A percentile compares a stretch with the other conserved stretches of the same genome.
phyloP scores from a whole-genome alignment of 148 eudicot species.

The Dysphania ambrosioides region DNA sequence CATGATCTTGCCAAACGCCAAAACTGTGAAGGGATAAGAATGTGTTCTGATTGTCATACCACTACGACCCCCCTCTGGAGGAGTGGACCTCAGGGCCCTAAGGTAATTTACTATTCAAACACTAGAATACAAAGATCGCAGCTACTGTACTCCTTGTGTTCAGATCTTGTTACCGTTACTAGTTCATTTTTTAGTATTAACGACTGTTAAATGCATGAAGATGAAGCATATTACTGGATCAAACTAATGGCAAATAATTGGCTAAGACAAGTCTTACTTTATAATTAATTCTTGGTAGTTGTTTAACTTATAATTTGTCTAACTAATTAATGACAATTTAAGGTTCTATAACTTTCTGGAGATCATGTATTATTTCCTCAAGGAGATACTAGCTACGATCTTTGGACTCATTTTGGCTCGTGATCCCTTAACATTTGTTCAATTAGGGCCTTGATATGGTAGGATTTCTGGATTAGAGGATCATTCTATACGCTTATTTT shows the following conservation, averaged over 20 bases:
- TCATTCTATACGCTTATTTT: background rate
- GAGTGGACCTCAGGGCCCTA: slow-evolving; percentile 66
- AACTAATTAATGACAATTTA: background rate
- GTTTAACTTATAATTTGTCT: too few species aligned
- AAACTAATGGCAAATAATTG: too few species aligned
- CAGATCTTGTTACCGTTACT: background rate
- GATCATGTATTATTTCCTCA: slow-evolving; percentile 3
- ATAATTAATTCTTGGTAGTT: too few species aligned
- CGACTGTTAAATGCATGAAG: too few species aligned
- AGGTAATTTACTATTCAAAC: slow-evolving; percentile 26
- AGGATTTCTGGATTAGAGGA: background rate
- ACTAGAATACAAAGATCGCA: too few species aligned
- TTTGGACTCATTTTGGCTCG: background rate
- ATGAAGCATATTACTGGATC: background rate
- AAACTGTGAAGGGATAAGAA: slow-evolving; percentile 28
- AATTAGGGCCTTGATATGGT: background rate
- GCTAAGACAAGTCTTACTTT: too few species aligned
- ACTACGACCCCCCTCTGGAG: slow-evolving; percentile 66
- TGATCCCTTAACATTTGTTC: background rate
- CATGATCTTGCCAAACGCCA: slow-evolving; percentile 20
- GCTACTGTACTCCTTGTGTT: background rate
- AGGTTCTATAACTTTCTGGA: background rate
- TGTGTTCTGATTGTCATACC: slow-evolving; percentile 50
- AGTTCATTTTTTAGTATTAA: too few species aligned
- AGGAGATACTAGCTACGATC: background rate